These are phyloP conservation scores for Mycena alexandri DNA, from an alignment of 768 basidiomycete genomes.

Conservation along the genomic window DNA sequence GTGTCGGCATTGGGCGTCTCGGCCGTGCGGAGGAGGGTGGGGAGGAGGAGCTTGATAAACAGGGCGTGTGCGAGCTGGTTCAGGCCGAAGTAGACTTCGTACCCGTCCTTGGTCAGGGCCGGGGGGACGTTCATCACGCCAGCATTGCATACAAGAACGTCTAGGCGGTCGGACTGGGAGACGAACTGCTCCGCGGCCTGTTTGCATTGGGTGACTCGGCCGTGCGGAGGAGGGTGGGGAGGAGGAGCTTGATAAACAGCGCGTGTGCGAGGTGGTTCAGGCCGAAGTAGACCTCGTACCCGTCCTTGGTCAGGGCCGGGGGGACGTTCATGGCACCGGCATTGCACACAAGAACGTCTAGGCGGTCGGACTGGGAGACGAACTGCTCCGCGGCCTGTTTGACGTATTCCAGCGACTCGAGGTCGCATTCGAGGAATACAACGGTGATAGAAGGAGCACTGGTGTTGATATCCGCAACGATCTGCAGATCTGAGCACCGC, in stretches of 20 bases:
- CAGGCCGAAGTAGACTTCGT: no score
- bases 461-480: slow-evolving; percentile 15
- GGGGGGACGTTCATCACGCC: no score
- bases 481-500: slow-evolving; percentile 5
- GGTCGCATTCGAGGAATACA: slow-evolving; percentile 33
- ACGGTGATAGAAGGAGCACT: not conserved
- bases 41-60: no score
- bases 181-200: slow-evolving; percentile 14
- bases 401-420: slow-evolving; percentile 29
- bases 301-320: no score
- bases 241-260: slow-evolving; percentile 57
- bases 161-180: slow-evolving; percentile 33
- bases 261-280: slow-evolving; percentile 53
- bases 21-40: slow-evolving; percentile 37
- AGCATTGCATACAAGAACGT: slow-evolving; percentile 30
- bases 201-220: no score
- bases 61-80: no score
- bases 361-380: slow-evolving; percentile 28
- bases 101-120: no score
- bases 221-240: no score
- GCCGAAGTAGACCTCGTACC: slow-evolving; percentile 33
- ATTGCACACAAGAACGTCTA: slow-evolving; percentile 30
- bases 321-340: slow-evolving; percentile 36
- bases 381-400: slow-evolving; percentile 20
- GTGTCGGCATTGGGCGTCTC: slow-evolving; percentile 43